Evolutionary conservation across 805 yeast genomes (phyloP).

Genomic region (Metschnikowia picachoensis): DNA sequence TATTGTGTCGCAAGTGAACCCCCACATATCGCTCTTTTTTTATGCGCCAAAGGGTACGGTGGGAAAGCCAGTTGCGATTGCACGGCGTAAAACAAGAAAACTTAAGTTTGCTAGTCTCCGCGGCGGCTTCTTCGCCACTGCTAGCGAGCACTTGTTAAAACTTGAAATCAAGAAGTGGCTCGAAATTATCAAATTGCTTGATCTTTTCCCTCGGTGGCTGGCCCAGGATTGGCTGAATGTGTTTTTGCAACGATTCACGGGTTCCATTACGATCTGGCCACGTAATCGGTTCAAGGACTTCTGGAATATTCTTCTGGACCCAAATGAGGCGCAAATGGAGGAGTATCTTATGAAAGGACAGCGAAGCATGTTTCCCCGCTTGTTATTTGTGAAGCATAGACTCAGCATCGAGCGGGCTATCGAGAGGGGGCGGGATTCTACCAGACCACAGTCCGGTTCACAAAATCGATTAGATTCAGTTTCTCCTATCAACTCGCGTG

Average conservation of each 20-base stretch:
- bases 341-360: conserved; percentile 61
- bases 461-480: conserved; percentile 2
- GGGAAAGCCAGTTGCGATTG: conserved; percentile 67
- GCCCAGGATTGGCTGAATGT: conserved; percentile 80
- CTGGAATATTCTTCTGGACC: conserved; percentile 63
- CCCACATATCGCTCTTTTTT: conserved; percentile 72
- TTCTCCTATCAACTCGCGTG: conserved; percentile 11
- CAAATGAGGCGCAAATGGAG: conserved; percentile 53
- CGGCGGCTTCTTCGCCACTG: conserved; percentile 75
- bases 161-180: conserved; percentile 78
- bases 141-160: conserved; percentile 64
- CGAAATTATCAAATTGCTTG: conserved; percentile 59
- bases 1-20: conserved; percentile 78
- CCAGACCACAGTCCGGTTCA: not conserved
- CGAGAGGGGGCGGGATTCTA: conserved; percentile 42
- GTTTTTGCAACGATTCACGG: conserved; percentile 70
- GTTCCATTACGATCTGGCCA: conserved; percentile 77
- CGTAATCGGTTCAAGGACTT: conserved; percentile 57
- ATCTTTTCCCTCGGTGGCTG: conserved; percentile 61
- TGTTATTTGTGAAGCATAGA: conserved; percentile 62
- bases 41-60: conserved; percentile 78
- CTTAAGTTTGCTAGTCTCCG: conserved; percentile 45
- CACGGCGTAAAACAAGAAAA: conserved; percentile 38
- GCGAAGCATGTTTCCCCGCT: conserved; percentile 59
- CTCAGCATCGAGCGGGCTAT: conserved; percentile 62